A percentile compares a stretch with the other conserved stretches of the same genome.
Conservation (phyloP, 495 filamentous ascomycete species). For the Oidiodendron maius region DNA sequence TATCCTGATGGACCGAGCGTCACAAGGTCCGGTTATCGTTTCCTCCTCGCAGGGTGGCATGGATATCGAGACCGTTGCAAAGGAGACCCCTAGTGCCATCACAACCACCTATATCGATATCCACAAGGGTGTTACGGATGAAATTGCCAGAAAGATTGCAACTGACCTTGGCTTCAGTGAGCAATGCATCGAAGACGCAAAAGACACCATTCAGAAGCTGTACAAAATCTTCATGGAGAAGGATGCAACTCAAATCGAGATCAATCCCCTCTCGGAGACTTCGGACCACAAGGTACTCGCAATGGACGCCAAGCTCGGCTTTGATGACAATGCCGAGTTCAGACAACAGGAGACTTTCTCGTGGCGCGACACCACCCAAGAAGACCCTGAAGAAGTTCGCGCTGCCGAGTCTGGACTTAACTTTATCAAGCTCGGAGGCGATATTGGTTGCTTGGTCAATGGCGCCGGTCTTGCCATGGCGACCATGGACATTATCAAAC, state of each 20-base stretch:
- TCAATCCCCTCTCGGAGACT: conserved; percentile 96
- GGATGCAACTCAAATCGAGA: conserved; percentile 98
- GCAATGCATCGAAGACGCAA: conserved; percentile 92
- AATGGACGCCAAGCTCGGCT: conserved; percentile 97
- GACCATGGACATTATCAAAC: conserved; percentile 99
- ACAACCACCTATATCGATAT: conserved; percentile 89
- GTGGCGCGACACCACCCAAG: conserved; percentile 90
- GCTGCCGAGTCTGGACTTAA: conserved; percentile 90
- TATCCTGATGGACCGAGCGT: conserved; percentile 91
- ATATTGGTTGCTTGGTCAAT: conserved; percentile 98
- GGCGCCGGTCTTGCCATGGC: conserved; percentile 99
- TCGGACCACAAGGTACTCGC: conserved; percentile 94
- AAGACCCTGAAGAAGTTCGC: conserved; percentile 95
- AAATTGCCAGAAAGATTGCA: conserved; percentile 85
- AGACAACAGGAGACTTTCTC: conserved; percentile 92
- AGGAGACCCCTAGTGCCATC: conserved; percentile 95
- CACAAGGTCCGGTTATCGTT: conserved; percentile 90
- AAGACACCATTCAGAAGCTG: conserved; percentile 93
- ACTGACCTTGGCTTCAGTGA: conserved; percentile 92
- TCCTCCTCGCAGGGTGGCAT: conserved; percentile 97
- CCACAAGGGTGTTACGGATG: conserved; percentile 89
- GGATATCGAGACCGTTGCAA: conserved; percentile 97
- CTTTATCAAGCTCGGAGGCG: conserved; percentile 99
- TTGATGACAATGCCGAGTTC: conserved; percentile 98
- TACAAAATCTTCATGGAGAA: conserved; percentile 98